These are phyloP conservation scores for Westerdykella aurantiaca DNA, from an alignment of 2,329 filamentous ascomycete genomes.

Conservation along the genomic window DNA sequence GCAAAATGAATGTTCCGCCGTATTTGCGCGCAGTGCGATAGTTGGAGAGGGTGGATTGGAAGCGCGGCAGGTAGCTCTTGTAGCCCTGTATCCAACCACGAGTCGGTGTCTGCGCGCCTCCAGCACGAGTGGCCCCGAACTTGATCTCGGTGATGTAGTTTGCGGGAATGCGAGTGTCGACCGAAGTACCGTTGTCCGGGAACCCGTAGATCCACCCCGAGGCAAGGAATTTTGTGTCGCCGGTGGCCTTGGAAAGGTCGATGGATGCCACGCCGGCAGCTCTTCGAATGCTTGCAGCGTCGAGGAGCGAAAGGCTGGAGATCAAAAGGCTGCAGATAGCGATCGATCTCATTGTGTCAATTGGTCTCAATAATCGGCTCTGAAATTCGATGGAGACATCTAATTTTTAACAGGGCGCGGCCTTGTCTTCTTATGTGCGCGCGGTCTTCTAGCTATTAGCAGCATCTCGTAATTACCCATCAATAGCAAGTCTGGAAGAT, in stretches of 20 bases:
- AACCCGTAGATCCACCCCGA: conserved; percentile 43
- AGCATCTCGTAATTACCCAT: conserved; percentile 1
- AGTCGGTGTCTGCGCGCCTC: conserved; percentile 39
- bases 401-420: neutral
- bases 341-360: too few species aligned
- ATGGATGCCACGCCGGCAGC: conserved; percentile 5
- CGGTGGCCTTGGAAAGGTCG: conserved; percentile 10
- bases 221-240: conserved; percentile 34
- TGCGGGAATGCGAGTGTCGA: conserved; percentile 25
- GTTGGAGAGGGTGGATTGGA: conserved; percentile 43
- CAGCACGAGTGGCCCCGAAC: conserved; percentile 39
- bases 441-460: too few species aligned
- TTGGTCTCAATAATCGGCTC: neutral
- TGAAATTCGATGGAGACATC: neutral
- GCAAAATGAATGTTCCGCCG: conserved; percentile 42
- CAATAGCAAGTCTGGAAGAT: neutral
- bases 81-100: conserved; percentile 37
- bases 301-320: neutral
- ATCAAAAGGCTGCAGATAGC: neutral
- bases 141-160: conserved; percentile 38
- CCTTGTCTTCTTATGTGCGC: neutral
- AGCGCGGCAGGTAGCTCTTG: conserved; percentile 29
- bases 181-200: conserved; percentile 35
- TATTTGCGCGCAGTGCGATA: conserved; percentile 42
- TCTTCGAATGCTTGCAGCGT: neutral